Percentiles rank a stretch among this genome's conserved stretches.
Evolutionary conservation across 306 rosid genomes (phyloP).

Genomic region (Vigna hirtella): DNA sequence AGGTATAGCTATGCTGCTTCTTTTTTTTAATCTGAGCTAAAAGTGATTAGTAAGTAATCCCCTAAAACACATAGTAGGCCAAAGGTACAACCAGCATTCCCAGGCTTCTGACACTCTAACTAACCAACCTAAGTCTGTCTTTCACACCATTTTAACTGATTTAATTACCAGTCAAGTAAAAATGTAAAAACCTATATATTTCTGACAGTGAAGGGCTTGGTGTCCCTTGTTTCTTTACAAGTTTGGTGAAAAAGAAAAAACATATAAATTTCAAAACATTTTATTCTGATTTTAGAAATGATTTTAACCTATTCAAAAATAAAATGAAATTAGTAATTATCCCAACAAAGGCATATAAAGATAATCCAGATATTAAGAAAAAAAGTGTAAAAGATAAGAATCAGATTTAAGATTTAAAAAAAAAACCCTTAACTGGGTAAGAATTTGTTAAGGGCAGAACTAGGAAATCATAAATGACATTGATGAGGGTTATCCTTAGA

Average conservation of each 20-base stretch:
- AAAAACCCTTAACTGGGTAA: constrained; percentile 39
- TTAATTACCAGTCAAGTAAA: constrained; percentile 48
- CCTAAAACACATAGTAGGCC: constrained; percentile 12
- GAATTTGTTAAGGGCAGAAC: constrained; percentile 53
- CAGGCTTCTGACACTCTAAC: constrained; percentile 51
- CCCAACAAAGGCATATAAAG: constrained; percentile 14
- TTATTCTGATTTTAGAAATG: background rate
- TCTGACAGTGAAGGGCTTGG: constrained; percentile 27
- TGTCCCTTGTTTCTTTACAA: constrained; percentile 3
- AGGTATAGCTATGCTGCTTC: background rate
- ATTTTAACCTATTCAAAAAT: constrained; percentile 1
- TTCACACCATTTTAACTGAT: constrained; percentile 8
- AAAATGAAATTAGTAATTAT: background rate
- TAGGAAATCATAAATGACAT: constrained; percentile 60
- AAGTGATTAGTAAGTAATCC: constrained; percentile 28
- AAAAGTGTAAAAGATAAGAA: constrained; percentile 10
- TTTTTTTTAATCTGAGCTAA: constrained; percentile 18
- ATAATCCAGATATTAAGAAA: background rate
- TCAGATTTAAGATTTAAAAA: background rate
- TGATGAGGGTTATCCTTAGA: constrained; percentile 72
- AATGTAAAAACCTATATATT: constrained; percentile 41
- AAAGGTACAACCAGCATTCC: constrained; percentile 25
- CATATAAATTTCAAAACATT: background rate
- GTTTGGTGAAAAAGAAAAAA: background rate
- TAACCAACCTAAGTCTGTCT: constrained; percentile 38